Conservation (phyloP, 129 eudicot species). For the Lonicera japonica region DNA sequence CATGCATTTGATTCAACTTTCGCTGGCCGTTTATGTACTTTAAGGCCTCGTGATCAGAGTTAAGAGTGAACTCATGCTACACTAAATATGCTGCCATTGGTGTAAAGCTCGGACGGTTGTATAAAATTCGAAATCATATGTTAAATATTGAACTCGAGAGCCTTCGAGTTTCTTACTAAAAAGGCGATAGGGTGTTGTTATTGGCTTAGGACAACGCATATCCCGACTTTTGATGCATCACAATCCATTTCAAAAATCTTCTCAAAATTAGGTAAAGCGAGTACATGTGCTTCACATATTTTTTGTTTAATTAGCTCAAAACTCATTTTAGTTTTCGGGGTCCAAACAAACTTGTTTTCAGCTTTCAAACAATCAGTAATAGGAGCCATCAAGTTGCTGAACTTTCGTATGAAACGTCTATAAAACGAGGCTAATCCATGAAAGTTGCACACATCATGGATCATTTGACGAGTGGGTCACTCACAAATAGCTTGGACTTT, state of each 20-base stretch:
- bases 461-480: neutral
- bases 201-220: neutral
- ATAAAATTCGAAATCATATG: neutral
- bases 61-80: neutral
- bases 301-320: neutral
- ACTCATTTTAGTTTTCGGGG: neutral
- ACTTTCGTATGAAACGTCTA: neutral
- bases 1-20: neutral
- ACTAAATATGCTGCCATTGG: neutral
- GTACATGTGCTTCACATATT: neutral
- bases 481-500: neutral
- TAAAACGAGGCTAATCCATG: neutral
- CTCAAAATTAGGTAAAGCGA: too few relatives aligned
- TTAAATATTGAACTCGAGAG: neutral
- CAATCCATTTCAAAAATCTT: neutral
- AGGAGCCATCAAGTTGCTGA: neutral
- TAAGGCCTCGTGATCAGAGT: slow-evolving; percentile 1
- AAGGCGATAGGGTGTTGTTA: neutral
- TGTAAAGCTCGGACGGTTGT: neutral
- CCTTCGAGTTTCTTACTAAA: neutral
- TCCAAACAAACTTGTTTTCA: neutral
- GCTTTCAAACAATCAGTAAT: neutral
- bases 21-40: neutral
- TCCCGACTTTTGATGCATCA: neutral
- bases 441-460: neutral